Conservation (phyloP, 2,329 filamentous ascomycete species). For the Trichoderma sp. region DNA sequence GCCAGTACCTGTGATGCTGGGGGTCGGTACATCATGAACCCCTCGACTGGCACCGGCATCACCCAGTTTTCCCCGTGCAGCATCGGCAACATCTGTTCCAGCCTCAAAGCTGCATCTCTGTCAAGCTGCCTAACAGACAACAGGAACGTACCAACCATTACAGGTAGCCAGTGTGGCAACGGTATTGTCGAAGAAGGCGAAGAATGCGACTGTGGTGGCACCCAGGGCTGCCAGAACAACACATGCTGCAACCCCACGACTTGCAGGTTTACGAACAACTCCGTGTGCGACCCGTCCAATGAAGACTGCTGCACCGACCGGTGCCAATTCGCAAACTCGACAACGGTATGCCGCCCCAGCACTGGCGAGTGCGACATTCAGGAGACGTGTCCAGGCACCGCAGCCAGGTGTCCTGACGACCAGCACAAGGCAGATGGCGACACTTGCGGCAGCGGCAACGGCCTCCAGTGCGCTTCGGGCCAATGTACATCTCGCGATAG, state of each 20-base stretch:
- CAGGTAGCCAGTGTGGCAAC: constrained; percentile 86
- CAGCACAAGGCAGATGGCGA: constrained; percentile 65
- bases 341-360: constrained; percentile 74
- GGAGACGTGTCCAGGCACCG: constrained; percentile 75
- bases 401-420: constrained; percentile 73
- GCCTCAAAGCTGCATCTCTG: constrained; percentile 74
- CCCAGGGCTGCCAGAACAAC: constrained; percentile 67
- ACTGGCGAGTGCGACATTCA: constrained; percentile 80
- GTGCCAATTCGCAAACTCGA: constrained; percentile 65
- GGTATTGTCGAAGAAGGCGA: constrained; percentile 94
- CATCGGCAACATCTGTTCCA: constrained; percentile 91
- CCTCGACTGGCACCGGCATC: constrained; percentile 72
- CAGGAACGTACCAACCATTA: constrained; percentile 75
- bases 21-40: constrained; percentile 92
- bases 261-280: constrained; percentile 74
- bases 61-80: constrained; percentile 81
- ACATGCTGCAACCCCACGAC: constrained; percentile 80
- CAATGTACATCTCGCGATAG: constrained; percentile 90
- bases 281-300: constrained; percentile 78
- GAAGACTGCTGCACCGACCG: constrained; percentile 72
- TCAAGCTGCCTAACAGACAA: constrained; percentile 81
- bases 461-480: constrained; percentile 79
- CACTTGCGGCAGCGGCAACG: constrained; percentile 66
- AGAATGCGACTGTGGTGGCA: constrained; percentile 92
- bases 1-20: constrained; percentile 66